A percentile compares a stretch with the other conserved stretches of the same genome.
These are phyloP conservation scores for Beverwykella pulmonaria DNA, from an alignment of 495 filamentous ascomycete genomes.

Conservation along the genomic window DNA sequence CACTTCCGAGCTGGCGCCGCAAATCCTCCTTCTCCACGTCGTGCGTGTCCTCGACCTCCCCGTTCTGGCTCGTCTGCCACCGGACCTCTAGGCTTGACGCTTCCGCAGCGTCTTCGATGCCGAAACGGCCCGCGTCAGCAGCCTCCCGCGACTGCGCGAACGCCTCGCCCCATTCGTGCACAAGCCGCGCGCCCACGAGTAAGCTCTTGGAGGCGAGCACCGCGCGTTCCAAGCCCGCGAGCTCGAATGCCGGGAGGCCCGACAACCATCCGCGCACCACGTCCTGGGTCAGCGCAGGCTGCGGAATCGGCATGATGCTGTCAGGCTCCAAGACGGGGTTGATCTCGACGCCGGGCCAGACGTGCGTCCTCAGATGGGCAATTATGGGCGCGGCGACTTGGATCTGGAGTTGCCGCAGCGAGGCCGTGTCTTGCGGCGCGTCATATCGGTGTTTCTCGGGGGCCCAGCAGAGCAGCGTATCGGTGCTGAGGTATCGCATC, in stretches of 20 bases:
- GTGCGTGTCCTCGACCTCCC: conserved; percentile 97
- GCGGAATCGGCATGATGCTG: conserved; percentile 70
- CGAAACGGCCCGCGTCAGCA: conserved; percentile 51
- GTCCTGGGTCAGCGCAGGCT: conserved; percentile 71
- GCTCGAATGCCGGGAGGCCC: conserved; percentile 70
- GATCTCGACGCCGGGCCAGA: conserved; percentile 88
- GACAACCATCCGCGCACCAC: conserved; percentile 79
- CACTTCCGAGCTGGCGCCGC: conserved; percentile 82
- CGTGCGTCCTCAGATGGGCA: conserved; percentile 63
- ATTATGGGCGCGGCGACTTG: conserved; percentile 67
- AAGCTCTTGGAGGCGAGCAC: conserved; percentile 85
- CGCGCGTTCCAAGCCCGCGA: conserved; percentile 83
- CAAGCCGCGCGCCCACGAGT: conserved; percentile 70
- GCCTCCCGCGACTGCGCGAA: conserved; percentile 50
- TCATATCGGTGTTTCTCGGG: conserved; percentile 57
- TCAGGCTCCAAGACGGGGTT: conserved; percentile 70
- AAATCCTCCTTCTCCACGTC: conserved; percentile 95
- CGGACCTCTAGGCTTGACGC: conserved; percentile 80
- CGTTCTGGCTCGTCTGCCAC: conserved; percentile 91
- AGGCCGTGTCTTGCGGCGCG: conserved; percentile 47
- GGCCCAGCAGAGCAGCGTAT: conserved; percentile 92
- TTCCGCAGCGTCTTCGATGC: conserved; percentile 71
- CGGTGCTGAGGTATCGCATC: conserved; percentile 87
- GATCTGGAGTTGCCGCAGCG: conserved; percentile 73
- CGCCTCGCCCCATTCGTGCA: conserved; percentile 87